A percentile compares a stretch with the other conserved stretches of the same genome.
Conservation (phyloP, 148 eudicot species). For the Oxyria digyna region DNA sequence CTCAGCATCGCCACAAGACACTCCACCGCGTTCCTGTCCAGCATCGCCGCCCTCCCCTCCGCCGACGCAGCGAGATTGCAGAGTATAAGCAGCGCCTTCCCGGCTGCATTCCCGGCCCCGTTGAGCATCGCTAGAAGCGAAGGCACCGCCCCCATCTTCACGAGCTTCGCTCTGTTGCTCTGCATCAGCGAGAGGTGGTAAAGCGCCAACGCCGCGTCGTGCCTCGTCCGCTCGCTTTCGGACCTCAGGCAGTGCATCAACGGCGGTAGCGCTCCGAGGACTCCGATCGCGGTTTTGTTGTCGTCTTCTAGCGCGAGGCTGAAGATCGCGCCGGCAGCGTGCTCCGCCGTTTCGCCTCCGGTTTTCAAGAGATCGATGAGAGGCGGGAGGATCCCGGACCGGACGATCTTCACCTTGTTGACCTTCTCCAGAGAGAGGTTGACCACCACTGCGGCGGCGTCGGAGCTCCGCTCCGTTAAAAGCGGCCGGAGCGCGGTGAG, state of each 20-base stretch:
- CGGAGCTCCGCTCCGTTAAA: constrained; percentile 11
- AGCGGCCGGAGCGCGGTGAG: background rate
- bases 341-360: constrained; percentile 55
- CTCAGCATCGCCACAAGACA: constrained; percentile 40
- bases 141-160: constrained; percentile 63
- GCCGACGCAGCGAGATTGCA: constrained; percentile 50
- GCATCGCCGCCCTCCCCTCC: constrained; percentile 69
- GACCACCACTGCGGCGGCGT: constrained; percentile 69
- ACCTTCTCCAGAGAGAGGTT: constrained; percentile 61
- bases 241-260: constrained; percentile 58
- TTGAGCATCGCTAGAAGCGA: constrained; percentile 33
- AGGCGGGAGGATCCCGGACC: constrained; percentile 62
- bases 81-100: constrained; percentile 43
- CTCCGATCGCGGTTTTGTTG: constrained; percentile 79
- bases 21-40: constrained; percentile 73
- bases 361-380: constrained; percentile 42
- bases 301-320: constrained; percentile 67
- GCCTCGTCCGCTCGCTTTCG: constrained; percentile 52
- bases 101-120: constrained; percentile 30
- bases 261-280: constrained; percentile 71
- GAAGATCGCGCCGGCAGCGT: constrained; percentile 78
- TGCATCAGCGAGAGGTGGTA: constrained; percentile 55
- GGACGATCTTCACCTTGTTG: constrained; percentile 62
- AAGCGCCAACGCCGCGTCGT: constrained; percentile 70
- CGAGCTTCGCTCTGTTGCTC: constrained; percentile 59